Conservation (phyloP, 208 protist species). For the Crithidia thermophila region DNA sequence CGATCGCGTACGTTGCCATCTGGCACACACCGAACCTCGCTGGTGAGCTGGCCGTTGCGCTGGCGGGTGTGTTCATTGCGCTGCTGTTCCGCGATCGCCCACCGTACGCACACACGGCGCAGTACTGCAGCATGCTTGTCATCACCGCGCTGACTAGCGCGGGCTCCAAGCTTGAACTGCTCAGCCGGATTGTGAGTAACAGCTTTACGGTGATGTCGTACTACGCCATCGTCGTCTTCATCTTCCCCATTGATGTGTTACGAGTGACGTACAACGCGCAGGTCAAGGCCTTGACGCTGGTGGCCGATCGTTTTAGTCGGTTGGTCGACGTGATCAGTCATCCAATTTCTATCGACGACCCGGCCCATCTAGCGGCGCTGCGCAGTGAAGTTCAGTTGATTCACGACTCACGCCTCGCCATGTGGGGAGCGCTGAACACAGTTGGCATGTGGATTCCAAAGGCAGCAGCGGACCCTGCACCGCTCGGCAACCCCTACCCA, state of each 20-base stretch:
- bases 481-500: slow-evolving; percentile 54
- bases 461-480: slow-evolving; percentile 45
- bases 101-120: slow-evolving; percentile 38
- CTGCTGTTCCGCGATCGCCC: slow-evolving; percentile 35
- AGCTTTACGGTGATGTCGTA: slow-evolving; percentile 65
- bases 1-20: slow-evolving; percentile 46
- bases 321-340: slow-evolving; percentile 38
- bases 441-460: slow-evolving; percentile 41
- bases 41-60: slow-evolving; percentile 27
- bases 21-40: slow-evolving; percentile 34
- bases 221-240: slow-evolving; percentile 66
- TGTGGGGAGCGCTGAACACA: slow-evolving; percentile 40
- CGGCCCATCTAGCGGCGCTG: slow-evolving; percentile 17
- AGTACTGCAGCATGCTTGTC: slow-evolving; percentile 54
- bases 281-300: slow-evolving; percentile 29
- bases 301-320: slow-evolving; percentile 41
- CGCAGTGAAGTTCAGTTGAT: slow-evolving; percentile 3
- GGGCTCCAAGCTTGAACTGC: slow-evolving; percentile 22
- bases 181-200: slow-evolving; percentile 52
- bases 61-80: slow-evolving; percentile 45
- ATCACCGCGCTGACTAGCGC: slow-evolving; percentile 36
- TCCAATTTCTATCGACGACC: slow-evolving; percentile 22
- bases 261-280: slow-evolving; percentile 40
- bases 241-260: slow-evolving; percentile 64
- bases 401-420: slow-evolving; percentile 1